Evolutionary conservation across 352 stramenopile genomes (phyloP), one percentile per base, ranked within the genome.

Genomic region (Globisporangium middletonii): DNA sequence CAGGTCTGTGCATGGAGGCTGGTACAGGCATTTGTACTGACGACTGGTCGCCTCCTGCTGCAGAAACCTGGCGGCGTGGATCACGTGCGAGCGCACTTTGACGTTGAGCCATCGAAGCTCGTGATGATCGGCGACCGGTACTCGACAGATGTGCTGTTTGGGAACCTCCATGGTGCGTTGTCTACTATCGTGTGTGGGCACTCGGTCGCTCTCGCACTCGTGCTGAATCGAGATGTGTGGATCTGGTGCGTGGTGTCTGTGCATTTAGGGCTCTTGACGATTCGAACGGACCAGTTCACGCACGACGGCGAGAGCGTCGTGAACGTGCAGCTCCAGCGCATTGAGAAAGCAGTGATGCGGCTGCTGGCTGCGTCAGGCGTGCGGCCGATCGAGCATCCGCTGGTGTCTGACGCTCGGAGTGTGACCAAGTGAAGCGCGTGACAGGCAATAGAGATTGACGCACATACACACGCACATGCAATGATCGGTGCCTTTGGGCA

Each of bases 71-170:
- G 81, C 45, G 92, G 92, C 42, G 82, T 98, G 44, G 69, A 87
- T 7, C 82, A 96, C 62, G 78, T 98, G 18, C 77, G 90, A 55
- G 58, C 69, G 23, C 87, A 97, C 59, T 98, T 98, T 69, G 67
- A 66, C 19, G 72, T 86, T 5, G 70, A 86, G n/a, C 77, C 77
- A 4, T 38, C 90, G 28, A 72, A 79, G 57, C 76, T 99, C 30
- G 92, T 97, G 54, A 96, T 99, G 75, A 88, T 99, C 50, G 97
- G 97, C 18, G 97, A 99, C 75, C 80, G 97, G 45, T 90, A 98
- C 60, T 91, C 98, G 49, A 99, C 96, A 0, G 97, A 99, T 76
- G 80, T 99, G 47, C 83, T 99, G 13, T 99, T 99, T 73, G 97
- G 95, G 28, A 99, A 99, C 67, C 71, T 98, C 1, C 80, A 98